Conservation (phyloP, 2,329 filamentous ascomycete species). For the Aspergillus arachidicola region DNA sequence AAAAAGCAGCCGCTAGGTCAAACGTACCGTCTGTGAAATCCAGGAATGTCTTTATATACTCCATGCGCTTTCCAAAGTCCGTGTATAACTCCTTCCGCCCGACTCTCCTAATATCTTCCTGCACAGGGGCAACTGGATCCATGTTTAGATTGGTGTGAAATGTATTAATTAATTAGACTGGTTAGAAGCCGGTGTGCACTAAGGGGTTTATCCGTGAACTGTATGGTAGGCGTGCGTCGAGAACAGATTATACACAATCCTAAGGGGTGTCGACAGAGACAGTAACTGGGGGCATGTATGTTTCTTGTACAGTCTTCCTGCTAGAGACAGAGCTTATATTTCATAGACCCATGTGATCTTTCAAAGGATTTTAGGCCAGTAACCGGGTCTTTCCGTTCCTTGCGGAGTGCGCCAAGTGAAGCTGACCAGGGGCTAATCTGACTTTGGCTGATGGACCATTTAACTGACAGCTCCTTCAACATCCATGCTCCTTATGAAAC, state of each 20-base stretch:
- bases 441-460: background rate
- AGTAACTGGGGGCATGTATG: background rate
- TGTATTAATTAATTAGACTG: background rate
- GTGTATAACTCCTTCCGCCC: slow-evolving; percentile 16
- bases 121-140: slow-evolving; percentile 3
- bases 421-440: background rate
- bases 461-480: background rate
- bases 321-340: background rate
- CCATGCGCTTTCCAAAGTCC: slow-evolving; percentile 13
- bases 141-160: background rate
- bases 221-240: background rate
- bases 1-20: background rate
- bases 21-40: slow-evolving; percentile 12
- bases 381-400: slow-evolving; percentile 2
- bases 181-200: background rate
- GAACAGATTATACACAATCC: background rate
- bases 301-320: background rate
- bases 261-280: background rate
- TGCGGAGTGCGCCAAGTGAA: slow-evolving; percentile 1
- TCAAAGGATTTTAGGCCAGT: background rate
- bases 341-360: background rate
- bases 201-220: background rate
- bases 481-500: background rate
- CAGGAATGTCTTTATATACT: slow-evolving; percentile 10
- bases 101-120: slow-evolving; percentile 7